Evolutionary conservation across 148 eudicot species (phyloP).

Genomic region (Cornus florida): DNA sequence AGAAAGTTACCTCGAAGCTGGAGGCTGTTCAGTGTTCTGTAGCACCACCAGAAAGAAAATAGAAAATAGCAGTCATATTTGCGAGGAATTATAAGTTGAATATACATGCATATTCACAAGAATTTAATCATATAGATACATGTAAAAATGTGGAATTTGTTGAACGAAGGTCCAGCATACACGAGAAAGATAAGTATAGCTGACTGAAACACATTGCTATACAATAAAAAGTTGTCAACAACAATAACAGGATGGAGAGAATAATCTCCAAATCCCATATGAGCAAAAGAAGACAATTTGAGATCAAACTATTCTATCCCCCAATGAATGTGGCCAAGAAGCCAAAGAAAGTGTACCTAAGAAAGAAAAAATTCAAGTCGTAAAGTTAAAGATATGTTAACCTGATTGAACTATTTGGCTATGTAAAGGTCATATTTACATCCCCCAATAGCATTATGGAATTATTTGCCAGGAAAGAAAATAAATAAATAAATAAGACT

Average conservation of each 20-base stretch:
- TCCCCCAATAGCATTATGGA: background rate
- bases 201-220: background rate
- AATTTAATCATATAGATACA: background rate
- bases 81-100: background rate
- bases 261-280: background rate
- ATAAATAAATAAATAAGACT: too few relatives aligned
- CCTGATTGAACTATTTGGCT: background rate
- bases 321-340: too few relatives aligned
- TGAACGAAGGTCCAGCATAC: background rate
- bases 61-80: background rate
- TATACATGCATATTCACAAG: background rate
- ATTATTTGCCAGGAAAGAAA: background rate
- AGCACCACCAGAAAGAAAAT: background rate
- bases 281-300: background rate
- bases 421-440: background rate
- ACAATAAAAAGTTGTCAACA: background rate
- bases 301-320: background rate
- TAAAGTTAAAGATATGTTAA: background rate
- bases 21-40: constrained; percentile 7
- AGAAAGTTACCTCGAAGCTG: constrained; percentile 14
- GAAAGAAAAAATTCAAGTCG: too few relatives aligned
- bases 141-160: background rate
- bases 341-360: too few relatives aligned
- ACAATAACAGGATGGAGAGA: background rate
- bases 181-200: background rate